phyloP scores from a whole-genome alignment of 169 alveolate species.

The Besnoitia besnoiti region DNA sequence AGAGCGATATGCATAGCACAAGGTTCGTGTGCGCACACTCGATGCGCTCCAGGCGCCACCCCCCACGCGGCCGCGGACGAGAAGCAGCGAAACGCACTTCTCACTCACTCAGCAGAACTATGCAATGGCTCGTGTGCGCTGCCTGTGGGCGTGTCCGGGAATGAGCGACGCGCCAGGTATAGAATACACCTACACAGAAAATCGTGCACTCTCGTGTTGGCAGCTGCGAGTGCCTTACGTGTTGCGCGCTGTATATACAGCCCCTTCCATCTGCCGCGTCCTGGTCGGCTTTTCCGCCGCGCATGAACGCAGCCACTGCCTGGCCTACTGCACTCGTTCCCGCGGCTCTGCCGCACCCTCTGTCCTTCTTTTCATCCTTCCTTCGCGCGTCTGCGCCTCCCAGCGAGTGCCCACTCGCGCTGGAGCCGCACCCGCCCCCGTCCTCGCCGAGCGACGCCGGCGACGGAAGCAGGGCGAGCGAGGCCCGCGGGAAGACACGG shows the following conservation, averaged over 20 bases:
- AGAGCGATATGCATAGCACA: no score
- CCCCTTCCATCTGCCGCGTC: neutral
- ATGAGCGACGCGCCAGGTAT: no score
- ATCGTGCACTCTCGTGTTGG: no score
- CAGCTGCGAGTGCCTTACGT: no score
- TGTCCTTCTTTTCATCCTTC: neutral
- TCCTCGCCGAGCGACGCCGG: neutral
- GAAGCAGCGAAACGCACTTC: no score
- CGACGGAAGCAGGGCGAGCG: neutral
- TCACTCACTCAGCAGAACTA: no score
- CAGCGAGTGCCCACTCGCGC: neutral
- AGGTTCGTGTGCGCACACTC: no score
- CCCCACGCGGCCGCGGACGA: no score
- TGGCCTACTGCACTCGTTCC: neutral
- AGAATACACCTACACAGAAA: no score
- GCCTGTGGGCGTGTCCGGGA: no score
- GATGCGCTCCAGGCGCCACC: no score
- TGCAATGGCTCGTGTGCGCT: no score
- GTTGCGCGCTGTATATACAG: neutral
- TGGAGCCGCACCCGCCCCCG: neutral
- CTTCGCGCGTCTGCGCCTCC: neutral
- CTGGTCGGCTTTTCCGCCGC: neutral
- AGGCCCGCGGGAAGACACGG: constrained; percentile 44
- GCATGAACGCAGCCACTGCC: neutral
- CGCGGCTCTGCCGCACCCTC: neutral